Percentiles rank a stretch among this genome's conserved stretches.
Evolutionary conservation across 2,329 filamentous ascomycete genomes (phyloP).

Genomic region (Aotearoamyces nothofagi): DNA sequence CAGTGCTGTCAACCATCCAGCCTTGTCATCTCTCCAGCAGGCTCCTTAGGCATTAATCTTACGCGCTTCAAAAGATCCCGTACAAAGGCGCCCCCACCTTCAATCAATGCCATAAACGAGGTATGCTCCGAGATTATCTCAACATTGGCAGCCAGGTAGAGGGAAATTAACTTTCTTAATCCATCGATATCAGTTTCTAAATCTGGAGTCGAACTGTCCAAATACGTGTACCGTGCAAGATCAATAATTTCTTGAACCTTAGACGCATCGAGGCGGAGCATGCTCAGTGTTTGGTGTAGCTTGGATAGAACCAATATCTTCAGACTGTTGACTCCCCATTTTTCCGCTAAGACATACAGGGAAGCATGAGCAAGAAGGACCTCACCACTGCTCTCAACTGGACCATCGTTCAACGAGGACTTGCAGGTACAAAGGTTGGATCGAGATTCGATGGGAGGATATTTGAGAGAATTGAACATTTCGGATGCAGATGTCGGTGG

Average conservation of each 20-base stretch:
- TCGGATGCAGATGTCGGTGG: slow-evolving; percentile 5
- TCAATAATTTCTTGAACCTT: slow-evolving; percentile 9
- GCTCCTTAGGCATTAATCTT: slow-evolving; percentile 8
- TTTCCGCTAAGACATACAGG: slow-evolving; percentile 9
- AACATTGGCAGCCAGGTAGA: slow-evolving; percentile 6
- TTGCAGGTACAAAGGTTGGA: slow-evolving; percentile 6
- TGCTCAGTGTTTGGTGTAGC: slow-evolving; percentile 8
- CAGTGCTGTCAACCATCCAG: slow-evolving; percentile 5
- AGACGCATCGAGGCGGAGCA: slow-evolving; percentile 6
- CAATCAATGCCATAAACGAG: slow-evolving; percentile 8
- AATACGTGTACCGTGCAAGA: slow-evolving; percentile 7
- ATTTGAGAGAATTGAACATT: slow-evolving; percentile 8
- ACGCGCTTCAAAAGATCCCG: slow-evolving; percentile 10
- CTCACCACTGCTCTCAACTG: slow-evolving; percentile 7
- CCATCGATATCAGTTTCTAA: slow-evolving; percentile 8
- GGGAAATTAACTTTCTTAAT: slow-evolving; percentile 8
- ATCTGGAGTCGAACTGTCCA: slow-evolving; percentile 7
- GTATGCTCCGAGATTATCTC: slow-evolving; percentile 8
- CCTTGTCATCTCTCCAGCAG: slow-evolving; percentile 5
- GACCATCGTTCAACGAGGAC: slow-evolving; percentile 4
- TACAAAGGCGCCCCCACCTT: slow-evolving; percentile 7
- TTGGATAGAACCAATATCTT: slow-evolving; percentile 9
- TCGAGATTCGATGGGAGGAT: slow-evolving; percentile 8
- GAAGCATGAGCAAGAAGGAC: slow-evolving; percentile 9
- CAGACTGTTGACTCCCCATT: slow-evolving; percentile 8